Conservation (phyloP, 805 yeast species). For the Saturnispora hagleri region DNA sequence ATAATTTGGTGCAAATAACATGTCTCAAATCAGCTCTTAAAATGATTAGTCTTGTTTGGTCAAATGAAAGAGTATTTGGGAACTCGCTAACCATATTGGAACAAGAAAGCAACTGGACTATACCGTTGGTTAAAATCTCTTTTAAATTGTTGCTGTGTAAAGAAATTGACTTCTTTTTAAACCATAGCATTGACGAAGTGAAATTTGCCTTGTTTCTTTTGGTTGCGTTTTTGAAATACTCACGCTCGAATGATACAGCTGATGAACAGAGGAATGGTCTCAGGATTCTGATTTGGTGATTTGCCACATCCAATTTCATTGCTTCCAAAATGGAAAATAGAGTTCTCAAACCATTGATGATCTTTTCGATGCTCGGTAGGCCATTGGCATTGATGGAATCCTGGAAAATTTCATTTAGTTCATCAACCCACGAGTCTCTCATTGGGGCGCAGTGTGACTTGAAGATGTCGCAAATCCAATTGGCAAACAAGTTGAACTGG, state of each 20-base stretch:
- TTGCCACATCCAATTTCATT: slow-evolving; percentile 91
- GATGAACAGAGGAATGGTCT: slow-evolving; percentile 80
- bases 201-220: slow-evolving; percentile 51
- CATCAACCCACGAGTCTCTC: slow-evolving; percentile 85
- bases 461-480: slow-evolving; percentile 69
- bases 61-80: slow-evolving; percentile 78
- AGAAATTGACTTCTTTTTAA: slow-evolving; percentile 27
- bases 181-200: slow-evolving; percentile 60
- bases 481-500: slow-evolving; percentile 59
- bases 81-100: slow-evolving; percentile 74
- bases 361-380: slow-evolving; percentile 25
- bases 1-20: slow-evolving; percentile 68
- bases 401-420: slow-evolving; percentile 56
- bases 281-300: slow-evolving; percentile 80
- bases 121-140: slow-evolving; percentile 39
- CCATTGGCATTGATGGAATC: slow-evolving; percentile 27
- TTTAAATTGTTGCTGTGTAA: slow-evolving; percentile 14
- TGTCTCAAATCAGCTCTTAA: slow-evolving; percentile 82
- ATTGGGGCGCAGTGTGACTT: slow-evolving; percentile 93
- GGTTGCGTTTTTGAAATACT: slow-evolving; percentile 54
- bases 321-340: slow-evolving; percentile 82
- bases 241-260: slow-evolving; percentile 82
- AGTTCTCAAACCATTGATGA: slow-evolving; percentile 70
- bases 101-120: slow-evolving; percentile 60
- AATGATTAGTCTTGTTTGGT: slow-evolving; percentile 67